Base-by-base conservation (phyloP, 1,284 basidiomycete species). In the Trametes polyzona region DNA sequence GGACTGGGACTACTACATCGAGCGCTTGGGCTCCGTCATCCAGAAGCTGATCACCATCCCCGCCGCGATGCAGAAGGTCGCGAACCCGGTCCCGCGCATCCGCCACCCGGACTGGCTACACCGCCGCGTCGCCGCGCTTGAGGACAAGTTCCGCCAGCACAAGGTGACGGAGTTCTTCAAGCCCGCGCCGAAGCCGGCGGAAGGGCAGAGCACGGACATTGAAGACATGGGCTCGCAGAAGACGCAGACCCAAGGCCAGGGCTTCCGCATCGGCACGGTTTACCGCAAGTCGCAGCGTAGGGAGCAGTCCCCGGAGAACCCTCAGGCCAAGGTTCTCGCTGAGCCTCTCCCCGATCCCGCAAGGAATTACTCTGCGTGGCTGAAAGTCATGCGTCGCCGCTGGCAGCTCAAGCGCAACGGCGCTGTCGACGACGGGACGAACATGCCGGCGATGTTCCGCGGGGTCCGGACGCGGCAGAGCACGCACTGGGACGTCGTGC, bases 31-130 rank as follows among this genome's bases (percentile, higher is more conserved):
- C 9, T 96, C 95, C 1, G 97, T 99, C 64, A 96, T 99, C 58
- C 97, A 99, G 76, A 99, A 99, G 71, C 81, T 99, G 52, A 99
- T 99, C 74, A 99, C 97, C 3, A 99, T 99, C 66, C 97, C 97
- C 8, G 97, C 97, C 4, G 97, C 97, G 0, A 92, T 99, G 86
- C 97, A 99, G 73, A 96, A 96, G 69, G 93, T 99, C 35, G 75
- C 91, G 10, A 99, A 99, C 70, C 97, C 97, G 0, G 97, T 99
- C 1, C 94, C 96, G 12, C 87, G 97, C 19, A 91, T 99, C 58
- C 87, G 89, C 12, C 97, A 99, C 76, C 97, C 97, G 0, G 97
- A 99, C 72, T 99, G 97, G 97, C 80, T 99, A 35, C 91, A 93
- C 74, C 88, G 92, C 52, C 84, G 97, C 30, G 93, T 99, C 16